Evolutionary conservation across 108 stramenopile species (phyloP).

Genomic region (Skeletonema potamos): DNA sequence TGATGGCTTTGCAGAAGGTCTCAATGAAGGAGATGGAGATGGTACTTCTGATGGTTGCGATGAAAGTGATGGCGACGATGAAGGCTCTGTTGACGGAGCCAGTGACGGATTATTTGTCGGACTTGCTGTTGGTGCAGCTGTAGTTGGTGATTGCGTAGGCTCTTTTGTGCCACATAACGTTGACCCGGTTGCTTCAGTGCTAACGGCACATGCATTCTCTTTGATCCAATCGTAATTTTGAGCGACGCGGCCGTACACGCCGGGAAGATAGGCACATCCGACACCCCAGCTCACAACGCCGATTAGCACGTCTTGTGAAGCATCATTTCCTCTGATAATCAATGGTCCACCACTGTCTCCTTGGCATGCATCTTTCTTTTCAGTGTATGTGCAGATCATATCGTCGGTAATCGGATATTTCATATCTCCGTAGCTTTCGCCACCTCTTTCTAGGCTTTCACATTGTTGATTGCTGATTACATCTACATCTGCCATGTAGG

Average conservation of each 20-base stretch:
- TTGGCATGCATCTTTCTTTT: conserved; percentile 1
- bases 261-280: conserved; percentile 46
- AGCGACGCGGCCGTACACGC: conserved; percentile 43
- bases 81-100: neutral
- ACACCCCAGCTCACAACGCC: conserved; percentile 51
- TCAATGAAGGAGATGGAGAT: conserved; percentile 1
- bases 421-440: conserved; percentile 2
- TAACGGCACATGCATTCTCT: conserved; percentile 24
- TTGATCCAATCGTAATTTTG: conserved; percentile 33
- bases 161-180: neutral
- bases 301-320: conserved; percentile 25
- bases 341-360: conserved; percentile 25
- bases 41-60: neutral
- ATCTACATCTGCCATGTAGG: conserved; percentile 10
- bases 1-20: neutral
- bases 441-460: neutral
- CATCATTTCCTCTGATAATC: conserved; percentile 12
- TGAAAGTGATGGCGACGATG: neutral
- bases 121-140: neutral
- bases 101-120: neutral
- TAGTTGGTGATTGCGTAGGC: neutral
- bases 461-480: conserved; percentile 20
- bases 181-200: neutral
- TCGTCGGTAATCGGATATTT: conserved; percentile 7
- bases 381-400: conserved; percentile 23